Base-by-base conservation (phyloP, 2,329 filamentous ascomycete genomes). In the Raffaelea albimanens region DNA sequence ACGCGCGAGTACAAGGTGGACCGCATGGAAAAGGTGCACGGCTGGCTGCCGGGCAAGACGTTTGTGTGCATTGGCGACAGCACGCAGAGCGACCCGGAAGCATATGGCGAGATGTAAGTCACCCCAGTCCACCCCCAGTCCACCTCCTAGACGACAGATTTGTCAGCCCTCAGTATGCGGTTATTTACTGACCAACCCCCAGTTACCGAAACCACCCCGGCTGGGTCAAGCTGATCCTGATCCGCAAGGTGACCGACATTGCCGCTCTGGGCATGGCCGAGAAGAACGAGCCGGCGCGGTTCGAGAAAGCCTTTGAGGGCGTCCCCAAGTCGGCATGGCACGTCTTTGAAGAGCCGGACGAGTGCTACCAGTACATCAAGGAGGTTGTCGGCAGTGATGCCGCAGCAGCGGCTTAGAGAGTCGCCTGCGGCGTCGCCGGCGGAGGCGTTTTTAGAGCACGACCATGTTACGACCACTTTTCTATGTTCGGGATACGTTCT, bases 1-100 rank as follows among this genome's bases (percentile, higher is more conserved):
- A 95, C 89, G 0, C 76, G 93, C 61, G 78, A 83, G 50, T 97
- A 96, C 72, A 97, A 97, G 65, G 77, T 85, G 11, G 78, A 83
- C 49, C 80, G 85, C 18, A 88, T 95, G 64, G 73, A 76, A 49
- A 87, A 88, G 66, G 78, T 97, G 22, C 76, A 88, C 55, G 64
- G 67, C 1, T 93, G 86, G 85, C 72, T 96, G 43, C 91, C 91
- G 0, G 74, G 75, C 56, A 74, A 86, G 51, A 85, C 83, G 57
- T 83, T 95, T 67, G 78, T 97, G 52, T 83, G 83, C 55, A 82
- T 97, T 54, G 91, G 91, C 1, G 91, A 97, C 65, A 91, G 84
- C 36, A 96, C 90, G 0, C 91, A 96, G 65, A 84, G 80, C 22
- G 91, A 97, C 57, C 90, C 91, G 0, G 91, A 97, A 62, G 80